phyloP scores from a whole-genome alignment of 257 asterid genomes.

The Eucommia ulmoides region DNA sequence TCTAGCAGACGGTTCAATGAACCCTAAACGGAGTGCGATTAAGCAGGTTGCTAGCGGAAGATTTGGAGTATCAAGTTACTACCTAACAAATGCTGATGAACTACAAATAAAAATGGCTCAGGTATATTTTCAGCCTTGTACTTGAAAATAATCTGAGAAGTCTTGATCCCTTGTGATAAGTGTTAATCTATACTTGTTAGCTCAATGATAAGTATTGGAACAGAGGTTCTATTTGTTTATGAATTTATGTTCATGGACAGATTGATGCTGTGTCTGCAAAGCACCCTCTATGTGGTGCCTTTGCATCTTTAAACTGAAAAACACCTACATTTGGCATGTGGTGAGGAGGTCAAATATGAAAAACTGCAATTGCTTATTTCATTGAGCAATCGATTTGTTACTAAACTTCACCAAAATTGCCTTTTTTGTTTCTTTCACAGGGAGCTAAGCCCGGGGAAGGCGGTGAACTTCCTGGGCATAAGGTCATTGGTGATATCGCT shows the following conservation, averaged over 20 bases:
- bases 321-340: constrained; percentile 41
- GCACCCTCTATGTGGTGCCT: constrained; percentile 54
- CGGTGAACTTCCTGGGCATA: constrained; percentile 99
- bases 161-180: background rate
- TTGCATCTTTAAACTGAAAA: constrained; percentile 46
- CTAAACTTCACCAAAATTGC: too few species aligned
- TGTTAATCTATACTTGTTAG: constrained; percentile 12
- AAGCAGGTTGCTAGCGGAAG: constrained; percentile 99
- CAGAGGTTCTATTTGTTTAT: constrained; percentile 35
- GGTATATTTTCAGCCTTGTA: constrained; percentile 34
- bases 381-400: too few species aligned
- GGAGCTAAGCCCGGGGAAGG: constrained; percentile 99
- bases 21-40: constrained; percentile 91
- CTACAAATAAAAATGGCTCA: constrained; percentile 98
- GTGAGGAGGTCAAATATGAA: constrained; percentile 27
- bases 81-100: constrained; percentile 94
- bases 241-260: constrained; percentile 46
- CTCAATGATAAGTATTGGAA: constrained; percentile 20
- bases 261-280: constrained; percentile 43
- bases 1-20: constrained; percentile 77
- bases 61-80: constrained; percentile 96
- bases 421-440: too few species aligned
- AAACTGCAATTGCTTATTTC: too few species aligned
- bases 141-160: constrained; percentile 5
- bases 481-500: constrained; percentile 97